Base-by-base conservation (phyloP, 2,329 filamentous ascomycete species). In the Sarocladium strictum region DNA sequence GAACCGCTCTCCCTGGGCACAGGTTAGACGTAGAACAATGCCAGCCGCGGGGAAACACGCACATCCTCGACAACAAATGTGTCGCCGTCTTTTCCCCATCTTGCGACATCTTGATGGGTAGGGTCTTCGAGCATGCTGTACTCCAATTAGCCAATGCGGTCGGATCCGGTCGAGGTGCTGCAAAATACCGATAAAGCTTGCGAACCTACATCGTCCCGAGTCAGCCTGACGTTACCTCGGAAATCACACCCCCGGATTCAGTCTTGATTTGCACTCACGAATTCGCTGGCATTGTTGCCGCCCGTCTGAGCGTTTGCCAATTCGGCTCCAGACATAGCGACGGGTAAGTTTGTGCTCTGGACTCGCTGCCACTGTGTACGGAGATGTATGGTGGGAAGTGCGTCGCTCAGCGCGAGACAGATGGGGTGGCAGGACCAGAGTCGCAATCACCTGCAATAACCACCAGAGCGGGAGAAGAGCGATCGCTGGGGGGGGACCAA, bases 41-140 rank as follows among this genome's bases (percentile, higher is more conserved):
- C 55, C 14, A n/a, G 7, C 3, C 3, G 10, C 14, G 47, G 14
- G 6, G 5, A 35, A 29, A 3, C 23, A 63, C 78, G 55, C 79
- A 97, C 94, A 83, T 99, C 94, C 54, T 97, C 78, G 52, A 99
- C 95, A 56, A 99, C 93, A 67, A 99, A 99, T 62, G 91, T 96
- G 67, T 97, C 90, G 54, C 91, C 92, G 60, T 92, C 87, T 62
- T 96, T 90, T 57, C 92, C 92, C 94, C 94, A 99, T 72, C 93
- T 82, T 50, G 97, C 94, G 58, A 97, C 92, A 58, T 88, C 87
- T 63, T 92, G 85, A 70, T 99, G 95, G 53, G 90, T 86, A 33
- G 92, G 92, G 66, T 95, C 95, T 72, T 97, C 93, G 64, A 99
- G 78, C 94, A 99, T 99, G 69, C 90, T 96, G 67, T 57, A 51